phyloP scores from a whole-genome alignment of 208 protist genomes.

The Acanthamoeba healyi region DNA sequence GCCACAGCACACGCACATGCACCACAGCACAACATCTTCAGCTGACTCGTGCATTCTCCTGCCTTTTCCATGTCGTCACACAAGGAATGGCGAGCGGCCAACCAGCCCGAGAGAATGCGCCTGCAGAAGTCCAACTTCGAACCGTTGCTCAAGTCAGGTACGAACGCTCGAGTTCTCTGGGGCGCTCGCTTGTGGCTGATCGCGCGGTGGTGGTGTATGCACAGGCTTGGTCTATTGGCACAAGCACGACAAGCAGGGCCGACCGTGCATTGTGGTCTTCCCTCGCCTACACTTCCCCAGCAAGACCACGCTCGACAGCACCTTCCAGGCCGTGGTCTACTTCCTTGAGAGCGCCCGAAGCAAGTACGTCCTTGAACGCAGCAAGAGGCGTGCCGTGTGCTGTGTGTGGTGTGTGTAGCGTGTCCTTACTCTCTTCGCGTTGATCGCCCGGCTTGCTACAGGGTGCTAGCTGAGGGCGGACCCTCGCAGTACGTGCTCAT shows the following conservation, averaged over 20 bases:
- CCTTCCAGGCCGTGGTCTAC: conserved; percentile 13
- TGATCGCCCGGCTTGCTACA: no score
- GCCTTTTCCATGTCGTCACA: no score
- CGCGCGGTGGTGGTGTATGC: no score
- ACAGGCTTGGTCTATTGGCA: conserved; percentile 7
- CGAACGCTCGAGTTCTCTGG: no score
- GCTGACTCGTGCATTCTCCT: neutral
- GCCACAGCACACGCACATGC: no score
- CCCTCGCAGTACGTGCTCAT: neutral
- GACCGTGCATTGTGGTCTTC: neutral
- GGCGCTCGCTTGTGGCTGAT: no score
- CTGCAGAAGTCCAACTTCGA: neutral
- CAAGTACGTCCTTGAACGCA: neutral
- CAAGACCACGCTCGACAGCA: neutral
- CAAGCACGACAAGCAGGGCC: conserved; percentile 44
- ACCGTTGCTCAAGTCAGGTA: neutral
- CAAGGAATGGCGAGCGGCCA: neutral
- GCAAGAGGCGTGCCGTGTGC: no score
- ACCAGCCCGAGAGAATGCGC: neutral
- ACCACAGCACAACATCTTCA: no score
- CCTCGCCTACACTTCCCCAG: neutral
- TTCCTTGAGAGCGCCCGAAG: neutral
- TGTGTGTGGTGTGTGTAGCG: neutral
- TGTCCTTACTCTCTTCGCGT: neutral
- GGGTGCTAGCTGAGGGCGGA: neutral